phyloP scores from a whole-genome alignment of 768 basidiomycete species.

The Steccherinum ochraceum region DNA sequence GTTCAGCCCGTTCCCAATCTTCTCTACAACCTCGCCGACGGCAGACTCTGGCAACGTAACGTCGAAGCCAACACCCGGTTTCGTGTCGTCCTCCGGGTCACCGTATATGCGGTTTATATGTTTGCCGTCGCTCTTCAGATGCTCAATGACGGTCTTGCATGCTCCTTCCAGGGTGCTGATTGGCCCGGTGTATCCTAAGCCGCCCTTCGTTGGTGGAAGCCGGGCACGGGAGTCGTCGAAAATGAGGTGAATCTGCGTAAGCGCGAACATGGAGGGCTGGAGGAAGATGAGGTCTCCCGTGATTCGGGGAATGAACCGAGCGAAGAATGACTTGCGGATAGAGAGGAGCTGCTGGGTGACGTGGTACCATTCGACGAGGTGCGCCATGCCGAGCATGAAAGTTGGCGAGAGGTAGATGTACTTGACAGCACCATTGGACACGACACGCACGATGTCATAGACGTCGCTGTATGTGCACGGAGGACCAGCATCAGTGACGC shows the following conservation, averaged over 20 bases:
- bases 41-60: slow-evolving; percentile 14
- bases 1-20: slow-evolving; percentile 12
- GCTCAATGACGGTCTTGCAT: slow-evolving; percentile 29
- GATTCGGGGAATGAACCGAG: too few relatives aligned
- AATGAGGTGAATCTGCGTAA: slow-evolving; percentile 29
- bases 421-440: slow-evolving; percentile 48
- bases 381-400: slow-evolving; percentile 55
- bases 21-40: slow-evolving; percentile 20
- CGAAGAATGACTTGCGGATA: too few relatives aligned
- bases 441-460: slow-evolving; percentile 45
- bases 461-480: slow-evolving; percentile 59
- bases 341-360: slow-evolving; percentile 12
- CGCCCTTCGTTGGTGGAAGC: slow-evolving; percentile 26
- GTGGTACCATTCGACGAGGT: slow-evolving; percentile 52
- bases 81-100: slow-evolving; percentile 4
- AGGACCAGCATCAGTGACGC: slow-evolving; percentile 58
- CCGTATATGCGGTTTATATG: slow-evolving; percentile 19
- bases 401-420: slow-evolving; percentile 58
- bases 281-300: slow-evolving; percentile 29
- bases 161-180: slow-evolving; percentile 26
- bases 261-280: slow-evolving; percentile 32
- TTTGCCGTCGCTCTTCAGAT: slow-evolving; percentile 19
- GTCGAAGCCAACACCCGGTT: slow-evolving; percentile 17
- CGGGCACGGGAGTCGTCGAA: slow-evolving; percentile 36
- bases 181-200: slow-evolving; percentile 28